phyloP scores from a whole-genome alignment of 345 rosid species.

The Eucalyptus microcorys region DNA sequence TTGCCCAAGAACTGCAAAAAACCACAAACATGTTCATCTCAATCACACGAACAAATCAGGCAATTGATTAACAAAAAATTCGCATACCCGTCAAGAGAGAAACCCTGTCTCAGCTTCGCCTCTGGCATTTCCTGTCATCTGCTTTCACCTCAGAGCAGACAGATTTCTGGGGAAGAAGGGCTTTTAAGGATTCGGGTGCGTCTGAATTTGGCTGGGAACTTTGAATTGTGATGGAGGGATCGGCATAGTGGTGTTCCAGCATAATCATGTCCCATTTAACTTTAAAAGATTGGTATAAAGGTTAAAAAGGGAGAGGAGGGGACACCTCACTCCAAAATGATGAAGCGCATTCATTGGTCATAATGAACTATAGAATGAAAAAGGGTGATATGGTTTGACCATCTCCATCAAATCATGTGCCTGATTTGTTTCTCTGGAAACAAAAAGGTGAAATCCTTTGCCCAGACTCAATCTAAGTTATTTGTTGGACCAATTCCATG shows the following conservation, averaged over 20 bases:
- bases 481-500: background rate
- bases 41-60: background rate
- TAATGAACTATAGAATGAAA: background rate
- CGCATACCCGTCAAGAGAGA: background rate
- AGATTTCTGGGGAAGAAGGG: background rate
- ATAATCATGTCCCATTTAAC: constrained; percentile 7
- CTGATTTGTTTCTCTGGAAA: background rate
- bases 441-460: background rate
- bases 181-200: background rate
- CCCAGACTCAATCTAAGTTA: background rate
- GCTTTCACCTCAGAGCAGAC: background rate
- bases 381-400: background rate
- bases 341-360: constrained; percentile 19
- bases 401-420: background rate
- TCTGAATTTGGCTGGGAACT: background rate
- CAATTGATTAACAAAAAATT: background rate
- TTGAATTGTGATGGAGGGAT: background rate
- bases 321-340: constrained; percentile 22
- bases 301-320: constrained; percentile 19
- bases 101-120: background rate
- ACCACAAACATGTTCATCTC: background rate
- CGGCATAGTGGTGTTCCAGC: constrained; percentile 18
- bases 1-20: background rate
- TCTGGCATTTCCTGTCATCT: background rate
- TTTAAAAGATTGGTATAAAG: background rate